A percentile compares a stretch with the other conserved stretches of the same genome.
Conservation (phyloP, 2,329 filamentous ascomycete species). For the Phaeosphaeriaceae sp. region DNA sequence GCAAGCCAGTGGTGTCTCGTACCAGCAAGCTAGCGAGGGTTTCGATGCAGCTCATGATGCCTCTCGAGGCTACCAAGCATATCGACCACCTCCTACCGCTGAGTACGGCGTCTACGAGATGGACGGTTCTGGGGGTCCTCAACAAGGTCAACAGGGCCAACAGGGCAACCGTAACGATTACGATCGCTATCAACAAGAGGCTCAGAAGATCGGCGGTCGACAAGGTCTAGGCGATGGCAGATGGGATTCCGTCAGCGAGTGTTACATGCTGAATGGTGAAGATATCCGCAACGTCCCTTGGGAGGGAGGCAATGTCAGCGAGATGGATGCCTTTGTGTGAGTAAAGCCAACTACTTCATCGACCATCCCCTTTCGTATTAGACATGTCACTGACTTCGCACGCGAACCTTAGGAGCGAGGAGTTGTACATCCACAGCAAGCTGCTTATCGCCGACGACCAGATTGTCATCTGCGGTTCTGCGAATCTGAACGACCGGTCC, state of each 20-base stretch:
- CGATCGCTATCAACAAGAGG: slow-evolving; percentile 75
- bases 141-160: slow-evolving; percentile 12
- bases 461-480: slow-evolving; percentile 81
- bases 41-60: slow-evolving; percentile 65
- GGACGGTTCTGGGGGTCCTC: slow-evolving; percentile 29
- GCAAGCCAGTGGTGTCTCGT: slow-evolving; percentile 69
- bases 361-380: no score
- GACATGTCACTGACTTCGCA: no score
- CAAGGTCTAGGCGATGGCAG: slow-evolving; percentile 59
- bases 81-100: slow-evolving; percentile 42
- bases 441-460: slow-evolving; percentile 83
- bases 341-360: no score
- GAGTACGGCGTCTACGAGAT: slow-evolving; percentile 49
- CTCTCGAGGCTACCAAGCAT: slow-evolving; percentile 44
- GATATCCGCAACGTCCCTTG: slow-evolving; percentile 72
- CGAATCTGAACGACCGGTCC: slow-evolving; percentile 74
- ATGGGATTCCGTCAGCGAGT: slow-evolving; percentile 79
- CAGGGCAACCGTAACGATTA: slow-evolving; percentile 56
- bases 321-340: slow-evolving; percentile 70
- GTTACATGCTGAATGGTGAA: slow-evolving; percentile 82
- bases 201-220: slow-evolving; percentile 61
- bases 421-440: slow-evolving; percentile 73
- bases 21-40: slow-evolving; percentile 71
- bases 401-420: no score
- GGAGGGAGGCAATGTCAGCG: slow-evolving; percentile 62